phyloP scores from a whole-genome alignment of 179 eudicot genomes.

The Silene noctiflora region DNA sequence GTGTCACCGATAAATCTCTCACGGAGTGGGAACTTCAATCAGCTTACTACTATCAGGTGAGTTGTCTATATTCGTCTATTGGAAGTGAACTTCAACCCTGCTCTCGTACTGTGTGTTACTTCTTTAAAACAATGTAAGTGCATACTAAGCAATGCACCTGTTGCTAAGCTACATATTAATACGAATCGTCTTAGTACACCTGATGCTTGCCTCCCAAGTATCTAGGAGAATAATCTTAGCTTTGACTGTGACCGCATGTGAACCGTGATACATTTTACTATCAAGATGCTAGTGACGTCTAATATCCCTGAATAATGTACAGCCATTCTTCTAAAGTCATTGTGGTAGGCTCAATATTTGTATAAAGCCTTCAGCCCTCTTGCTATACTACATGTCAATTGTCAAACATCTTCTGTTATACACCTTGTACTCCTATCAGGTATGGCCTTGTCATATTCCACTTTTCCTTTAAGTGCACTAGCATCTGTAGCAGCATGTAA shows the following conservation, averaged over 20 bases:
- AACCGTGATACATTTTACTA: not conserved
- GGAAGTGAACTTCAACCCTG: not conserved
- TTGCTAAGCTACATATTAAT: not conserved
- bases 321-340: not conserved
- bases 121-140: not conserved
- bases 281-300: not conserved
- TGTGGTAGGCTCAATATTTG: not conserved
- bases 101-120: not conserved
- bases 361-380: too few relatives aligned
- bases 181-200: not conserved
- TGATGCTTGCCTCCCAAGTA: not conserved
- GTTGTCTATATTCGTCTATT: constrained; percentile 8
- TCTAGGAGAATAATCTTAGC: not conserved
- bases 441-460: too few relatives aligned
- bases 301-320: not conserved
- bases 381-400: too few relatives aligned
- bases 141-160: not conserved
- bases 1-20: constrained; percentile 45
- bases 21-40: constrained; percentile 82
- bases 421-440: too few relatives aligned
- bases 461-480: not conserved
- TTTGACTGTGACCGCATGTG: not conserved
- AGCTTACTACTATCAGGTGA: constrained; percentile 87
- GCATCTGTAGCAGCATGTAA: not conserved
- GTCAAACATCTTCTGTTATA: too few relatives aligned